phyloP scores from a whole-genome alignment of 306 rosid species.

The Vicia villosa region DNA sequence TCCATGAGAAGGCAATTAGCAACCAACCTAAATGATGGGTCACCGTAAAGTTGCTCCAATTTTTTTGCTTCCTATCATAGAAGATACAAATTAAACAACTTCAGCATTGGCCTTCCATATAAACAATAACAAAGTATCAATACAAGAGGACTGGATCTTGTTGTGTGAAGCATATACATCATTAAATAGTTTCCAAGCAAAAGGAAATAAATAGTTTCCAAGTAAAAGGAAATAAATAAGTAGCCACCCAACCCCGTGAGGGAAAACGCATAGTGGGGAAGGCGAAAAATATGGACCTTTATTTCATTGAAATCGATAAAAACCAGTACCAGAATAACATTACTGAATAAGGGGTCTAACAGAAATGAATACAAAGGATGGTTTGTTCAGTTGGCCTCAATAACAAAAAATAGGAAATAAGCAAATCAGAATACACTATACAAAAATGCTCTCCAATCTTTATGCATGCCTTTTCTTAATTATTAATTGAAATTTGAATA shows the following conservation, averaged over 20 bases:
- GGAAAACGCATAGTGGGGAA: slow-evolving; percentile 1
- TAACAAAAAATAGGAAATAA: slow-evolving; percentile 29
- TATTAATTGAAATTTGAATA: neutral
- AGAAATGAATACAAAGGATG: slow-evolving; percentile 11
- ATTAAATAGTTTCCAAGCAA: slow-evolving; percentile 6
- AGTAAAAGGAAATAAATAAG: slow-evolving; percentile 17
- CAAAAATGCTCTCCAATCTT: slow-evolving; percentile 27
- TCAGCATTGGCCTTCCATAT: slow-evolving; percentile 31
- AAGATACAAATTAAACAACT: slow-evolving; percentile 39
- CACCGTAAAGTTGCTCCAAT: slow-evolving; percentile 79
- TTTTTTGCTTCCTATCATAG: slow-evolving; percentile 67
- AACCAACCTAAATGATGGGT: slow-evolving; percentile 83
- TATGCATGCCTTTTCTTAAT: slow-evolving; percentile 13
- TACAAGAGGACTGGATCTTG: slow-evolving; percentile 25
- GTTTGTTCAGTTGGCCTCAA: neutral
- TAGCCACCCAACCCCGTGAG: neutral
- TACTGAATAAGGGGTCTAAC: too few relatives aligned
- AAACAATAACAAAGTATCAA: slow-evolving; percentile 24
- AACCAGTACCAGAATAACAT: too few relatives aligned
- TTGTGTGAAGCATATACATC: slow-evolving; percentile 21
- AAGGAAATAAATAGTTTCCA: slow-evolving; percentile 23
- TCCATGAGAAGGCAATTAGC: slow-evolving; percentile 93
- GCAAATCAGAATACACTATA: slow-evolving; percentile 8
- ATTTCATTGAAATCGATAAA: neutral
- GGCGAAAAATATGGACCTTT: slow-evolving; percentile 3